phyloP scores from a whole-genome alignment of 768 basidiomycete genomes.

The Lentinula aciculospora region DNA sequence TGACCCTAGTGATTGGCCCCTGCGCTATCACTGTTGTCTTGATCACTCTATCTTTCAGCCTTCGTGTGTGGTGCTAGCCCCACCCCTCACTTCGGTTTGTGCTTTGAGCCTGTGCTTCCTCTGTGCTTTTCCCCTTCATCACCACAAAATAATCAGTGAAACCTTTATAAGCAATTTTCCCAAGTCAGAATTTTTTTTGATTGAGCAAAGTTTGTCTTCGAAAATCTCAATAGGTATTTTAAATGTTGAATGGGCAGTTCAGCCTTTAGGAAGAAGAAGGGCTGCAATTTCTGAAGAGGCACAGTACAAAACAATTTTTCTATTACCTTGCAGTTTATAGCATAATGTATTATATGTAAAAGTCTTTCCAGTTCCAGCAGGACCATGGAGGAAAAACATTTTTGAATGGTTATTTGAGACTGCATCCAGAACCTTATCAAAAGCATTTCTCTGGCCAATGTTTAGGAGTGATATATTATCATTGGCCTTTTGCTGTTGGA shows the following conservation, averaged over 20 bases:
- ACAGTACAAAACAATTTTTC: slow-evolving; percentile 36
- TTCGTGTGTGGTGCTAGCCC: too few relatives aligned
- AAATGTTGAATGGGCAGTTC: slow-evolving; percentile 43
- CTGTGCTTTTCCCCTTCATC: too few relatives aligned
- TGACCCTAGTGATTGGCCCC: too few relatives aligned
- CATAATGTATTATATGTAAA: slow-evolving; percentile 31
- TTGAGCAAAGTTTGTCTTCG: too few relatives aligned
- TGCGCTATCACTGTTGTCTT: too few relatives aligned
- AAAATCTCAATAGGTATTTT: slow-evolving; percentile 38
- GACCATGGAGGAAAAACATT: slow-evolving; percentile 34
- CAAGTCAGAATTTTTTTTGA: slow-evolving; percentile 23
- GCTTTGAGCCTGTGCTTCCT: too few relatives aligned
- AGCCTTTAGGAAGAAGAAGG: slow-evolving; percentile 34
- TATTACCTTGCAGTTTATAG: slow-evolving; percentile 17
- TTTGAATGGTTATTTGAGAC: background rate
- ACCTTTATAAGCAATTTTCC: slow-evolving; percentile 28
- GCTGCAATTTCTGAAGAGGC: slow-evolving; percentile 47
- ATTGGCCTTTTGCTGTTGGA: slow-evolving; percentile 1
- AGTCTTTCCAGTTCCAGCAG: too few relatives aligned
- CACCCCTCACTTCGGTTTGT: too few relatives aligned
- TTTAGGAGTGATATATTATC: background rate
- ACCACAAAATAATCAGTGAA: slow-evolving; percentile 32
- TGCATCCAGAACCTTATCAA: slow-evolving; percentile 17
- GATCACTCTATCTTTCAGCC: too few relatives aligned
- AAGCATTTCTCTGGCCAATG: too few relatives aligned